Base-by-base conservation (phyloP, 345 rosid species). In the Geranium brycei region DNA sequence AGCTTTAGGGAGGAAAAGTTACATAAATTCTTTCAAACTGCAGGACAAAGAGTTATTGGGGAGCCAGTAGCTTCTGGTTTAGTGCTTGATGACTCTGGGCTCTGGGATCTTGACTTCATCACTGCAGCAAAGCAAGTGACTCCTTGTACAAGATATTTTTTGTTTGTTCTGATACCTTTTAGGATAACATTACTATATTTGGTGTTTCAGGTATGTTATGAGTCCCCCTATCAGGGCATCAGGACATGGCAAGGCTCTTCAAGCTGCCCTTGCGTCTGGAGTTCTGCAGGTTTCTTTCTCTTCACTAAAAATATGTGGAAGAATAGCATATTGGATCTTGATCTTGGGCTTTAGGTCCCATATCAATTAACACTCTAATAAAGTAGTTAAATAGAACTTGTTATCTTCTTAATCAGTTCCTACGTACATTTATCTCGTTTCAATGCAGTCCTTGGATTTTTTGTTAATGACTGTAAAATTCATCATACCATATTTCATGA, bases 21-120 rank as follows among this genome's bases (percentile, higher is more conserved):
- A 35, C 41, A 35, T 35, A 35, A 0, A 4, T 7, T 4, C 7
- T 35, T 64, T 35, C 51, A n/a, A 79, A 68, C 66, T 85, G 76
- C 90, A 93, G 99, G 99, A 19, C 95, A 93, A 76, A 93, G 77
- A 72, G 91, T 90, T 72, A 73, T 90, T 71, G 99, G 99, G 69
- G 99, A 93, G 80, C 87, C 95, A 41, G 89, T 90, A 57, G 96
- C 85, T 78, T 86, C 99, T 64, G 99, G 96, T 72, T 70, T 93
- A 71, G 78, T 84, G 75, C 93, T 93, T 23, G 80, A 93, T 77
- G 99, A 90, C 59, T 89, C 95, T 67, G 73, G 77, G 76, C 88
- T 90, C 62, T 93, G 99, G 99, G 81, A 82, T 69, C 87, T 87
- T 19, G 92, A 90, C 77, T 93, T 93, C 74, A 51, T 70, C 63